phyloP scores from a whole-genome alignment of 805 yeast species.

The Metschnikowia colocasiae region DNA sequence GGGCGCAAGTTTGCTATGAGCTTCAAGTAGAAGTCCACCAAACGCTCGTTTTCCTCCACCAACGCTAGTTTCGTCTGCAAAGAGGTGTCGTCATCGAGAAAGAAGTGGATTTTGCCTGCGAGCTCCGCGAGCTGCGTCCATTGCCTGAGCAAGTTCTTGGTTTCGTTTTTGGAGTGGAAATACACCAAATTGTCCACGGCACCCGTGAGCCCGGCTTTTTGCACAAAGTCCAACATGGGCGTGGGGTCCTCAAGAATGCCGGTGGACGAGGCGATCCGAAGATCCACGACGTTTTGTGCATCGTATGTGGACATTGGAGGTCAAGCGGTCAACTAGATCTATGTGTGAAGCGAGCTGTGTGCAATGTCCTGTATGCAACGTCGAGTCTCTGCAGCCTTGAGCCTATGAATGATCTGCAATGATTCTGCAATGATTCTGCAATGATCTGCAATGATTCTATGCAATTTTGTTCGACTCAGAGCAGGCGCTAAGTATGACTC shows the following conservation, averaged over 20 bases:
- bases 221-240: constrained; percentile 27
- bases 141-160: constrained; percentile 43
- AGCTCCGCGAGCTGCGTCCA: constrained; percentile 26
- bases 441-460: too few species aligned
- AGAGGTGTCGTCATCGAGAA: constrained; percentile 17
- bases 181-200: constrained; percentile 42
- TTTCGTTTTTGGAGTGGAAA: constrained; percentile 48
- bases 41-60: constrained; percentile 19
- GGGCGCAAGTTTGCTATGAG: constrained; percentile 55
- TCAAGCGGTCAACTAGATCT: too few species aligned
- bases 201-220: constrained; percentile 24
- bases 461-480: not conserved
- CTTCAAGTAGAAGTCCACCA: constrained; percentile 43
- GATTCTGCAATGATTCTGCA: too few species aligned
- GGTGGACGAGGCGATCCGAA: constrained; percentile 9
- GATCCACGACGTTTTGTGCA: constrained; percentile 8
- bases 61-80: constrained; percentile 13
- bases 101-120: constrained; percentile 25
- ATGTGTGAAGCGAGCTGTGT: too few species aligned
- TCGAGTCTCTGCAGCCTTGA: too few species aligned
- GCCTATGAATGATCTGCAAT: too few species aligned
- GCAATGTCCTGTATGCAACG: too few species aligned
- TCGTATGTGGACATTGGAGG: not conserved
- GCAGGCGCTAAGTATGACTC: not conserved
- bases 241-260: constrained; percentile 15